phyloP scores from a whole-genome alignment of 1,284 basidiomycete genomes.

The Marasmius fiardii region DNA sequence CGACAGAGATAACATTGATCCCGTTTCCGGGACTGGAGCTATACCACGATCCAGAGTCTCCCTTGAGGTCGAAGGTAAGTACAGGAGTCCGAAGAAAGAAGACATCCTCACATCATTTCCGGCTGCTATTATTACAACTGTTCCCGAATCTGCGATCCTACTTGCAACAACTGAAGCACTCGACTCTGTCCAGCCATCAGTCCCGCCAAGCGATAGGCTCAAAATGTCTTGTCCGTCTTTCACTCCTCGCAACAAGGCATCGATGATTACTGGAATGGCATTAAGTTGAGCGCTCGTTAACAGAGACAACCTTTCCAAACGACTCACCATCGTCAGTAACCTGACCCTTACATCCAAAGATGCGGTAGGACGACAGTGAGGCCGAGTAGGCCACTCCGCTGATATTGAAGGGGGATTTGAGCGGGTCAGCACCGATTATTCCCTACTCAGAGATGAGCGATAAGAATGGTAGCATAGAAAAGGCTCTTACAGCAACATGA shows the following conservation, averaged over 20 bases:
- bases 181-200: conserved; percentile 46
- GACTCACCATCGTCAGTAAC: conserved; percentile 42
- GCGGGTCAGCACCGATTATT: conserved; percentile 57
- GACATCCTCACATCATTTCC: conserved; percentile 21
- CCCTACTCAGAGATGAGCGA: conserved; percentile 31
- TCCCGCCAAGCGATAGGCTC: conserved; percentile 49
- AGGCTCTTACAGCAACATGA: conserved; percentile 46
- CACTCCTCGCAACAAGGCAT: conserved; percentile 35
- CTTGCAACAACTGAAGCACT: conserved; percentile 41
- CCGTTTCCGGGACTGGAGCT: conserved; percentile 37
- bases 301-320: no score
- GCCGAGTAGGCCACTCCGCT: conserved; percentile 49
- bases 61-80: conserved; percentile 11
- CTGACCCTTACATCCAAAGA: conserved; percentile 46
- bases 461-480: background rate
- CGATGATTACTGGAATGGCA: conserved; percentile 35
- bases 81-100: background rate
- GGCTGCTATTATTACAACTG: conserved; percentile 44
- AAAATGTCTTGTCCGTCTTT: conserved; percentile 45
- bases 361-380: conserved; percentile 40
- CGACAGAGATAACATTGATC: conserved; percentile 37
- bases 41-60: conserved; percentile 35
- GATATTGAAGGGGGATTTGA: conserved; percentile 50
- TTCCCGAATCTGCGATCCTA: conserved; percentile 41
- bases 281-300: no score